Evolutionary conservation across 176 grass and related monocot species (phyloP).

Genomic region (Juncus effusus): DNA sequence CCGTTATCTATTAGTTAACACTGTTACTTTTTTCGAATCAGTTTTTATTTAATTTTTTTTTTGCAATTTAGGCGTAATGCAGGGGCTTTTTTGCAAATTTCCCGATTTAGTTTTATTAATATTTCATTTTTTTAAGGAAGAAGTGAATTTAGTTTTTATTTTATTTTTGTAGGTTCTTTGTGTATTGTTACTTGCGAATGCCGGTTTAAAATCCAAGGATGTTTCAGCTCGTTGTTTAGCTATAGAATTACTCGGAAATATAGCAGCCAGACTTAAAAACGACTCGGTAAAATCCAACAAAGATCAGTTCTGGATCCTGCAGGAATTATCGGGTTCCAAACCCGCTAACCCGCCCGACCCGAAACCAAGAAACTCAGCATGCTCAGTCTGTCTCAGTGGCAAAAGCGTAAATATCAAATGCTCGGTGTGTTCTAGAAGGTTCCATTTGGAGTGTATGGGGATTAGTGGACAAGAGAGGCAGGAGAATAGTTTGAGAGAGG

Average conservation of each 20-base stretch:
- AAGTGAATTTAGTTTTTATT: background rate
- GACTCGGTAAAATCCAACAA: slow-evolving; percentile 62
- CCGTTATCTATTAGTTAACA: too few species aligned
- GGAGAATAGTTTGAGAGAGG: slow-evolving; percentile 53
- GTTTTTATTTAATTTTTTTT: too few species aligned
- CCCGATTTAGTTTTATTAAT: background rate
- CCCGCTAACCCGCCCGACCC: slow-evolving; percentile 28
- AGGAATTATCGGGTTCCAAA: slow-evolving; percentile 53
- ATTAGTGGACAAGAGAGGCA: slow-evolving; percentile 30
- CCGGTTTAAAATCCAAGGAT: slow-evolving; percentile 91
- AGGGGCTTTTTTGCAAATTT: too few species aligned
- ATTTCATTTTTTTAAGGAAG: background rate
- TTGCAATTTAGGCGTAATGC: too few species aligned
- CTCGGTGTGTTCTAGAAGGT: slow-evolving; percentile 67
- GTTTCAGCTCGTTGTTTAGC: slow-evolving; percentile 88
- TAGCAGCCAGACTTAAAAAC: slow-evolving; percentile 90
- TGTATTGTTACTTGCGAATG: slow-evolving; percentile 95
- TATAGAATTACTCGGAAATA: slow-evolving; percentile 90
- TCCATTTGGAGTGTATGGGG: slow-evolving; percentile 93
- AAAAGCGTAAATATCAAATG: slow-evolving; percentile 76
- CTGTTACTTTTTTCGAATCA: too few species aligned
- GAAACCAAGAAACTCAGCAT: slow-evolving; percentile 47
- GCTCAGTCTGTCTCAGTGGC: slow-evolving; percentile 69
- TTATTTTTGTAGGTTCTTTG: slow-evolving; percentile 69
- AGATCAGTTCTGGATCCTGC: slow-evolving; percentile 86